Base-by-base conservation (phyloP, 805 yeast species). In the Ogataea degrootiae region DNA sequence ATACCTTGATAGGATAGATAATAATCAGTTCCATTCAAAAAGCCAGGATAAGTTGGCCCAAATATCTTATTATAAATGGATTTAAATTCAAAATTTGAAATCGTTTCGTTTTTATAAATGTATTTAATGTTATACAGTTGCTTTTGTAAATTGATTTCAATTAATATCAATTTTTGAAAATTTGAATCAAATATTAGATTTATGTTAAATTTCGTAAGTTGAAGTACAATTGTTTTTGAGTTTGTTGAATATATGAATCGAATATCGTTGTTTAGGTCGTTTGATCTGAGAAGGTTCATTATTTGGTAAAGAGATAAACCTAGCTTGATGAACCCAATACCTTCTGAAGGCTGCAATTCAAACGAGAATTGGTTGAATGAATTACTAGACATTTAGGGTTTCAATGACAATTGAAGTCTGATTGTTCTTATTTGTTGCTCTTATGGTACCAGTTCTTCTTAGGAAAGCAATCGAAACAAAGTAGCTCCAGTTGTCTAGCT, bases 11-110 rank as follows among this genome's bases (percentile, higher is more conserved):
- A 81, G 21, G 79, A 73, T 23, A 81, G 63, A 11, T 71, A 61
- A 54, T 80, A 81, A 22, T 59, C 51, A 14, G 60, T 52, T 1
- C 47, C 45, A 40, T 66, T 60, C 9, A 69, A 53, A 26, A 55
- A 60, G 0, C 85, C 86, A 1, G 83, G 82, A 49, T 75, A 79
- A 0, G 86, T 80, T 2, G 85, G 85, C 0, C 87, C 87, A 57
- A 81, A 77, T 2, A 74, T 67, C 56, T 73, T 75, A 55, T 80
- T 79, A 60, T 81, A 81, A 3, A 80, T 68, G 16, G 67, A 62
- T 41, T 72, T 74, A 52, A 79, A 66, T 14, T 59, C 58, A 14
- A 62, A 61, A 19, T 53, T 54, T 7, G 45, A 12, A 40, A 58
- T 55, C 5, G 46, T 34, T 29, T 54, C 65, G 35, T 52, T 57